Percentiles rank a stretch among this genome's conserved stretches.
Conservation (phyloP, 106 monocot genomes). For the Agapanthus africanus region DNA sequence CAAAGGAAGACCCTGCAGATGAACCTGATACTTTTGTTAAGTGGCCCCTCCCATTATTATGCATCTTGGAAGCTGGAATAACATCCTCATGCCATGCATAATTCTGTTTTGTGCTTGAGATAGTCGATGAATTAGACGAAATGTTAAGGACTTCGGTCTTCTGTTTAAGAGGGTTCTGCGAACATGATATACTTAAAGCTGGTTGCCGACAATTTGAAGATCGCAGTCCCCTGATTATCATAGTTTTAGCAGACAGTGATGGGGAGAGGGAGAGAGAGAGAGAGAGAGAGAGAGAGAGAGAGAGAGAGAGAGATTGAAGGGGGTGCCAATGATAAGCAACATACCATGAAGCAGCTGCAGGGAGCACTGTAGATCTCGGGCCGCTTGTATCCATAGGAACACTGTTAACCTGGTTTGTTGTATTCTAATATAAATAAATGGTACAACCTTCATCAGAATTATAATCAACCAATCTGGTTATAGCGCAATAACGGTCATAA, state of each 20-base stretch:
- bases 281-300: too few species aligned
- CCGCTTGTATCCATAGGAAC: constrained; percentile 18
- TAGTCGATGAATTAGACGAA: constrained; percentile 21
- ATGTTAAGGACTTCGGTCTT: constrained; percentile 12
- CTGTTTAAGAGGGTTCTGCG: constrained; percentile 18
- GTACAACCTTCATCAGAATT: neutral
- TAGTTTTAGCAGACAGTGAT: too few species aligned
- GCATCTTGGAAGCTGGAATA: constrained; percentile 14
- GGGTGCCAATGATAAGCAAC: too few species aligned
- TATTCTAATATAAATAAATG: constrained; percentile 7
- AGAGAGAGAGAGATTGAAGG: too few species aligned
- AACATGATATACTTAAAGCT: constrained; percentile 18
- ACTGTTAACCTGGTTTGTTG: constrained; percentile 18
- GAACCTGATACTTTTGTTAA: too few species aligned
- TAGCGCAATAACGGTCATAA: too few species aligned
- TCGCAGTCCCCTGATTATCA: constrained; percentile 42
- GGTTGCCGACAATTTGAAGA: constrained; percentile 24
- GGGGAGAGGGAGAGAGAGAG: too few species aligned
- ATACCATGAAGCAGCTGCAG: constrained; percentile 70
- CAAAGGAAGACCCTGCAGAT: too few species aligned
- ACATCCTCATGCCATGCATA: constrained; percentile 39
- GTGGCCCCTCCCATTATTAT: constrained; percentile 1
- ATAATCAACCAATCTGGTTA: neutral
- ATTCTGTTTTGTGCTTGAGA: constrained; percentile 14
- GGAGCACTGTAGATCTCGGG: constrained; percentile 29